Base-by-base conservation (phyloP, 768 basidiomycete species). In the Mycena epipterygia region DNA sequence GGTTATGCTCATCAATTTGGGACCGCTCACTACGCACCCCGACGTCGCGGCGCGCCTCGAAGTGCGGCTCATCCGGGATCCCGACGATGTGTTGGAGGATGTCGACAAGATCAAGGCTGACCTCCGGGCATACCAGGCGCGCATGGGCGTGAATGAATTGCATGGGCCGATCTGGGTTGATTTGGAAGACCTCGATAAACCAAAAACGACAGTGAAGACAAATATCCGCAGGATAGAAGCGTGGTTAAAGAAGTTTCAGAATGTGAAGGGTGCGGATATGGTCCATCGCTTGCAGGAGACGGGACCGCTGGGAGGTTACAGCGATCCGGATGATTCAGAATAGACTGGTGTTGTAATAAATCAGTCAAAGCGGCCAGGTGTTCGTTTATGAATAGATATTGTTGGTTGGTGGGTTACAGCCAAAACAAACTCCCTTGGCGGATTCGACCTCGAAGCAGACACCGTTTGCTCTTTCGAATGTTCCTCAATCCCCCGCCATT, bases 31-130 rank as follows among this genome's bases (percentile, higher is more conserved):
- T 0, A 70, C 68, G 57, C 68, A 70, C 30, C 68, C 63, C 27
- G 68, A 70, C 27, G 68, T 70, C 16, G 63, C 68, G 5, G 49
- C 27, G 42, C 62, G 57, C 5, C 68, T 70, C 32, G 19, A 70
- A 13, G 12, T 70, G 23, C 68, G 63, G 6, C 63, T 70, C 48
- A 64, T 70, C 13, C 62, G 63, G 13, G 68, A 64, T 11, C 14
- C 57, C 11, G 41, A 35, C 2, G 63, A 70, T 21, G 49, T 49
- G 5, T 12, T 70, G 11, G 57, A 49, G 39, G 39, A 33, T 16
- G 41, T 33, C 2, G 63, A 53, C 19, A 39, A 42, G 30, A 33
- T 70, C 48, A 70, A 70, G 57, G 37, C 21, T 1, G 8, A 3
- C 1, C 5, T 70, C 52, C 63, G 58, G 23, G 12, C 12, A 9